Evolutionary conservation across 345 rosid species (phyloP), one percentile per base, ranked within the genome.

Genomic region (Populus alba): DNA sequence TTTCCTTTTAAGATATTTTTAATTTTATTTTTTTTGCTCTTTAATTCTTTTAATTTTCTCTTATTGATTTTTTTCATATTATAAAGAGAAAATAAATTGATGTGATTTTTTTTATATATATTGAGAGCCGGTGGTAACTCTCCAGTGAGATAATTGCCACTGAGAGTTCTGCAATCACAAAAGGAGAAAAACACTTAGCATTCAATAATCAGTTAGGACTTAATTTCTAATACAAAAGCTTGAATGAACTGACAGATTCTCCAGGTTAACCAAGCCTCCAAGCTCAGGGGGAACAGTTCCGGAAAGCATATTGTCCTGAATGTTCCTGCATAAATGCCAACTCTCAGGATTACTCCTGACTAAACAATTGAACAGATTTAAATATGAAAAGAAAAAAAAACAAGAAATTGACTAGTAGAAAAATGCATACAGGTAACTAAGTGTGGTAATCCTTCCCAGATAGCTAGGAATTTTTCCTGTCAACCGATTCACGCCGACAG

Each of bases 211-310:
- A 59, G 20, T 10, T 41, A 10, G 45, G 59, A 8, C 20, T 0
- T 9, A 22, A 47, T 37, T 69, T 17, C 66, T 37, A 27, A 13
- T 0, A 25, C 12, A 35, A 51, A 25, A 38, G 68, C 25, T 61
- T 38, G 10, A 53, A 38, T 33, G 35, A 31, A 63, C 94, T 83
- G 83, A 90, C 94, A 90, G 61, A 72, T 65, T 77, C 62, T 74
- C 66, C 80, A 90, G 74, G 77, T 86, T 83, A 69, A 83, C 78
- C 75, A 88, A 73, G 59, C 81, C 82, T 66, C 89, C 89, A 17
- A 88, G 80, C 78, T 83, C 80, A 23, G 75, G 29, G 53, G 93
- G 90, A 57, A 90, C 65, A n/a, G 70, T 49, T 63, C 93, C 93
- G 7, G 83, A 83, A 78, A 90, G 87, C 31, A 77, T 18, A 63